Base-by-base conservation (phyloP, 257 asterid species). In the Nicotiana attenuata region DNA sequence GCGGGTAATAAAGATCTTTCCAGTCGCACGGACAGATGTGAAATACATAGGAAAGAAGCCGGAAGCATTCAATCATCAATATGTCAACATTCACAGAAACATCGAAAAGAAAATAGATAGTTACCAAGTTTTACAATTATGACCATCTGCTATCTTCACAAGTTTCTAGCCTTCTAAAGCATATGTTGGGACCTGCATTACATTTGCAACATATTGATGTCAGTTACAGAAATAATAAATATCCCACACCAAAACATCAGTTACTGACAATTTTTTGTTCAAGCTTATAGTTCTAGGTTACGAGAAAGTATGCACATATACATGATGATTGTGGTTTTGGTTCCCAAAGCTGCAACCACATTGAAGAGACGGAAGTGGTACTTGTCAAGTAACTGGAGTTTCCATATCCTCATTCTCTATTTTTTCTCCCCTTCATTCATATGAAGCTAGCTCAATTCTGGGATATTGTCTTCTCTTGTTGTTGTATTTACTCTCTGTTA, bases 131-230 rank as follows among this genome's bases (percentile, higher is more conserved):
- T 50, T 50, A 75, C 64, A 75, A 47, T 35, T 52, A 75, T 7
- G 19, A 75, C 64, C 41, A 75, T 75, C 80, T 50, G 80, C 63
- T 80, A 81, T 85, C 87, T 77, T 76, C 79, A 47, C 69, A 38
- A 59, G 29, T 31, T 68, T 71, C 78, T 26, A 94, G 89, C 97
- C 96, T 85, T 92, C 97, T 81, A 92, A 83, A 56, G 97, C 94
- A 87, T 88, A 90, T 71, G 95, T 84, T 17, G 91, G 96, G 64
- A 89, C 92, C 97, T 94, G 86, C 85, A 88, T 80, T 71, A 75
- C 76, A 83, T 55, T 85, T 81, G 83, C 16, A 83, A 82, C 26
- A 80, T 20, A 33, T 13, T 5, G 22, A 41, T 56, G 77, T 78
- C 11, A 35, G 65, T 6, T 41, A 22, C 14, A 73, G 78, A 77